Evolutionary conservation across 2,329 filamentous ascomycete species (phyloP).

Genomic region (Coleophoma crateriformis): DNA sequence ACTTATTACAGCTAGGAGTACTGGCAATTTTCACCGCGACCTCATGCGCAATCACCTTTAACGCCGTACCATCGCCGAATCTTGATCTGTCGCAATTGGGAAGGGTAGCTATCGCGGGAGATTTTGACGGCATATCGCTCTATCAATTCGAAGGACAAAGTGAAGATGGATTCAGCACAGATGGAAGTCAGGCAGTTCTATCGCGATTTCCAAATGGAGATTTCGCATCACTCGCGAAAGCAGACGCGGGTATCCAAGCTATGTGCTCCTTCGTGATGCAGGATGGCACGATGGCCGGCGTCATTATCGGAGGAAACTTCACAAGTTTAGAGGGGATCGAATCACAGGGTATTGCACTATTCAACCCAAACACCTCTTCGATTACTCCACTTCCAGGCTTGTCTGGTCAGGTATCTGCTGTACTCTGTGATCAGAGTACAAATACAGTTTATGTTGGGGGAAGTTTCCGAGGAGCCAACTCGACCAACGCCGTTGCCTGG

Average conservation of each 20-base stretch:
- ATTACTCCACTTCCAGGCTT: conserved; percentile 76
- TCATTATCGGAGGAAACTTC: conserved; percentile 92
- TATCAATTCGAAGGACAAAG: conserved; percentile 82
- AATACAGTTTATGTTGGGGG: conserved; percentile 89
- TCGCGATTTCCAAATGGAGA: conserved; percentile 80
- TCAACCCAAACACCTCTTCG: conserved; percentile 65
- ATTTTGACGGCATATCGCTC: conserved; percentile 87
- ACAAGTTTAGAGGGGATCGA: conserved; percentile 76
- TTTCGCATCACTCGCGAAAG: conserved; percentile 66
- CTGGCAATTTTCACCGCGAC: no score
- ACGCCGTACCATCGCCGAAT: conserved; percentile 58
- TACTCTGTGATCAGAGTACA: conserved; percentile 74
- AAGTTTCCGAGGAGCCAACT: conserved; percentile 72
- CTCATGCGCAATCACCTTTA: conserved; percentile 50
- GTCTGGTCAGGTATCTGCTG: conserved; percentile 72
- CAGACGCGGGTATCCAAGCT: conserved; percentile 78
- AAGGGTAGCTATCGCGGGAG: conserved; percentile 76
- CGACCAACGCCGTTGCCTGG: conserved; percentile 88
- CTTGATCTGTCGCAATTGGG: conserved; percentile 77
- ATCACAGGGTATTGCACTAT: conserved; percentile 75
- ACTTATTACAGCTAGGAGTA: no score
- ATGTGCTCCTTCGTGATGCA: conserved; percentile 76
- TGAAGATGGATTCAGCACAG: conserved; percentile 58
- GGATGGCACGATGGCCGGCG: conserved; percentile 62
- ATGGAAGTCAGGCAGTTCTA: conserved; percentile 78